Conservation (phyloP, 495 filamentous ascomycete species). For the Penicillium lagena region DNA sequence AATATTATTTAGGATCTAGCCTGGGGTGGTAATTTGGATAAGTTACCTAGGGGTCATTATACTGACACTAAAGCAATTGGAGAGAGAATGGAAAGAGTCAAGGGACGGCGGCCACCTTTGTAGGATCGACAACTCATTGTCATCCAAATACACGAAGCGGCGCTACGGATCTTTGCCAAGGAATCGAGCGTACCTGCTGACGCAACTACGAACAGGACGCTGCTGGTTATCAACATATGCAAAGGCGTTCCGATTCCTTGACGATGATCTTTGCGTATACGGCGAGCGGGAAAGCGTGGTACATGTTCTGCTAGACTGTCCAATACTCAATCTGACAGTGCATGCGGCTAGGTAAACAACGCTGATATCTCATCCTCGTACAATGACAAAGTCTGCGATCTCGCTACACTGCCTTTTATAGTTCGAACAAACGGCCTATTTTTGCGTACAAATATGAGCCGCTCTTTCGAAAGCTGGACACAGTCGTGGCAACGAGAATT, state of each 20-base stretch:
- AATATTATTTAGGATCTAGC: too few species aligned
- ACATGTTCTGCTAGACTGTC: conserved; percentile 6
- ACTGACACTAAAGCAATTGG: too few species aligned
- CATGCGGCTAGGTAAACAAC: conserved; percentile 1
- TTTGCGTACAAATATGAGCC: conserved; percentile 6
- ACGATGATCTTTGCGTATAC: conserved; percentile 7
- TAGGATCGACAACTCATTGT: conserved; percentile 1
- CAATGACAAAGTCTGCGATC: conserved; percentile 20
- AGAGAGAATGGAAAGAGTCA: conserved; percentile 4
- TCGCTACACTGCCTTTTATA: conserved; percentile 22
- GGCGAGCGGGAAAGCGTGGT: conserved; percentile 7
- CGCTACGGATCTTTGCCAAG: conserved; percentile 3
- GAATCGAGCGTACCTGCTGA: conserved; percentile 10
- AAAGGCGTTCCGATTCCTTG: conserved; percentile 1
- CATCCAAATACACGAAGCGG: conserved; percentile 4
- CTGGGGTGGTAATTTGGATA: too few species aligned
- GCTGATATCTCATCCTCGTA: conserved; percentile 29
- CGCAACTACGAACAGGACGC: conserved; percentile 8
- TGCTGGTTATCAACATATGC: conserved; percentile 5
- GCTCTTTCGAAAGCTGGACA: conserved; percentile 6
- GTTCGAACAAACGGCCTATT: conserved; percentile 21
- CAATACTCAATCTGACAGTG: background rate
- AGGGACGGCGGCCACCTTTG: conserved; percentile 1
- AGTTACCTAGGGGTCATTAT: too few species aligned
- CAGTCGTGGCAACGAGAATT: conserved; percentile 9